These are phyloP conservation scores for Microdochium trichocladiopsis DNA, from an alignment of 2,329 filamentous ascomycete species.

Conservation along the genomic window DNA sequence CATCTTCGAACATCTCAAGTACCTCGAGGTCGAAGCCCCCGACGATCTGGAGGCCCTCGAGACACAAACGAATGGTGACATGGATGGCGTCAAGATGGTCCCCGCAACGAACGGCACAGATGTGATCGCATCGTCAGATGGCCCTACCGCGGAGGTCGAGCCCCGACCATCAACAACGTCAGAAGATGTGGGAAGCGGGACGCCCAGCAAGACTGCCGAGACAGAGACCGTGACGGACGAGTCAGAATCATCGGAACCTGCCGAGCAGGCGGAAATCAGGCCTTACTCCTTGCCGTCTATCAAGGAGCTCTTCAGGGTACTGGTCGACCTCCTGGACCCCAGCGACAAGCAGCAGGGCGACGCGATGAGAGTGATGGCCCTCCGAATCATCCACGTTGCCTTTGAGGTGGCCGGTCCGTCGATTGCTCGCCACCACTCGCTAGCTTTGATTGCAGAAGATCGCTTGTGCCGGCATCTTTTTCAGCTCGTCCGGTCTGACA, in stretches of 20 bases:
- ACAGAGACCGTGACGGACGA: slow-evolving; percentile 12
- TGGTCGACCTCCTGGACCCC: slow-evolving; percentile 90
- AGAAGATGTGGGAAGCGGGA: slow-evolving; percentile 16
- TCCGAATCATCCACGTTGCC: slow-evolving; percentile 94
- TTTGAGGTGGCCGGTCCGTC: slow-evolving; percentile 93
- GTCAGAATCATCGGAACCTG: slow-evolving; percentile 15
- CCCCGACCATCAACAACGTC: slow-evolving; percentile 32
- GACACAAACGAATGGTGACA: slow-evolving; percentile 58
- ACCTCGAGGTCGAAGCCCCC: slow-evolving; percentile 70
- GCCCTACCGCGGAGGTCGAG: slow-evolving; percentile 25
- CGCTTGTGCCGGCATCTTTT: slow-evolving; percentile 91
- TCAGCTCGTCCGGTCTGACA: slow-evolving; percentile 92
- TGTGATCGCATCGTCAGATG: slow-evolving; percentile 46
- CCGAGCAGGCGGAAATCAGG: slow-evolving; percentile 48
- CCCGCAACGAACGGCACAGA: slow-evolving; percentile 62
- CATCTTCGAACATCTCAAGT: slow-evolving; percentile 89
- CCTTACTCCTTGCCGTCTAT: slow-evolving; percentile 95
- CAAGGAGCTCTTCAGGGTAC: slow-evolving; percentile 83
- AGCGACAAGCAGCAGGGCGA: slow-evolving; percentile 91
- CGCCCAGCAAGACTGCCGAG: slow-evolving; percentile 17
- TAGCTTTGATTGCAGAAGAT: slow-evolving; percentile 85
- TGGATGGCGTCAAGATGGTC: slow-evolving; percentile 78
- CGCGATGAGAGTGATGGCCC: slow-evolving; percentile 92
- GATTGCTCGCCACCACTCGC: slow-evolving; percentile 83
- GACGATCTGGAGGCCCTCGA: slow-evolving; percentile 61